phyloP scores from a whole-genome alignment of 805 yeast genomes.

The Candida montana region DNA sequence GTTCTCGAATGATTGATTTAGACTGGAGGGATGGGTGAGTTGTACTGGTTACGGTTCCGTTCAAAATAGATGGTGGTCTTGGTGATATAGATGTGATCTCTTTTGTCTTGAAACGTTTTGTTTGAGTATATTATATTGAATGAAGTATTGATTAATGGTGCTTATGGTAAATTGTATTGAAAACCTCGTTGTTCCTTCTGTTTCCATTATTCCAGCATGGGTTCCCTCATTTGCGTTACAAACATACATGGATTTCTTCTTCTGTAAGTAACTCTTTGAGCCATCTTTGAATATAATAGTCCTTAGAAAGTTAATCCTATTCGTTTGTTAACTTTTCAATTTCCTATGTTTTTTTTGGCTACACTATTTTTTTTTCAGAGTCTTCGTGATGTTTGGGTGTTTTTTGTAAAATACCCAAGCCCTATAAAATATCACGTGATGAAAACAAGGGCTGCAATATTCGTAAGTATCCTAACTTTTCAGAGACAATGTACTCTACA shows the following conservation, averaged over 20 bases:
- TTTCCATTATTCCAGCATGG: not conserved
- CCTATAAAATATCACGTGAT: slow-evolving; percentile 6
- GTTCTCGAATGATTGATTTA: too few relatives aligned
- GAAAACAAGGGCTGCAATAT: not conserved
- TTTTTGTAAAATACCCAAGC: slow-evolving; percentile 5
- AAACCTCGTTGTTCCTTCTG: too few relatives aligned
- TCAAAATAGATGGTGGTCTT: too few relatives aligned
- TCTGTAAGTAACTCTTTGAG: slow-evolving; percentile 99
- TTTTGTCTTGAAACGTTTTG: too few relatives aligned
- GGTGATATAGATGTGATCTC: too few relatives aligned
- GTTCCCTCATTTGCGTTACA: slow-evolving; percentile 1
- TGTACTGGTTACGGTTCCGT: too few relatives aligned
- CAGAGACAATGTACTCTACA: too few relatives aligned
- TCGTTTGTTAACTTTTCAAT: not conserved
- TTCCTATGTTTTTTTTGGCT: slow-evolving; percentile 14
- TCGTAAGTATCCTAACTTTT: too few relatives aligned
- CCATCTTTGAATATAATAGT: slow-evolving; percentile 55
- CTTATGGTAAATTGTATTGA: too few relatives aligned
- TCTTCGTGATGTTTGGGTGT: slow-evolving; percentile 10
- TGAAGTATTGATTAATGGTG: too few relatives aligned
- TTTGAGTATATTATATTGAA: too few relatives aligned
- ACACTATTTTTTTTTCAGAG: slow-evolving; percentile 6
- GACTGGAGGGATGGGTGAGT: too few relatives aligned
- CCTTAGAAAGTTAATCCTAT: slow-evolving; percentile 7
- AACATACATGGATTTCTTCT: slow-evolving; percentile 98